Base-by-base conservation (phyloP, 1,139 yeast genomes). In the Diutina scorzettiae region DNA sequence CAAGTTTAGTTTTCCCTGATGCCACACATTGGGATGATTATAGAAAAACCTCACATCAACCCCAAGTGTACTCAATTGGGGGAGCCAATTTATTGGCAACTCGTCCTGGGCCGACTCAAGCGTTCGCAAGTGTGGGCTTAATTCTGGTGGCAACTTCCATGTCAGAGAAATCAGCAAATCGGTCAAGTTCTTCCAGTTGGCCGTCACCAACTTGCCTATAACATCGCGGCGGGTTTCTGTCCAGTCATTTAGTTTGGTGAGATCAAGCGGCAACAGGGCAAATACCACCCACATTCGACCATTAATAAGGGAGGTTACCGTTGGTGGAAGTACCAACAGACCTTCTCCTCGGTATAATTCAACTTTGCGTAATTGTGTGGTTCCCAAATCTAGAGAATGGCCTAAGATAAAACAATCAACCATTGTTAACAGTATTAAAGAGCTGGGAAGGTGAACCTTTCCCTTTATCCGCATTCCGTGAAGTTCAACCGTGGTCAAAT, bases 201-300 rank as follows among this genome's bases (percentile, higher is more conserved):
- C 9, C 4, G 17, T 20, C 7, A 33, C 24, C 17, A 33, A 20
- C 14, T 18, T n/a, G 14, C 37, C 25, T 4, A 33, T 33, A 7
- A 33, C 37, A 33, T 33, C 37, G 5, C 37, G 14, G 4, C 37
- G 11, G 4, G 37, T 33, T 11, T 33, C 37, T 5, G 37, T 33
- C 37, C 37, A 33, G 12, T 33, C 37, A 20, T 33, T 33, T 20
- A 33, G 14, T n/a, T 33, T 33, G 6, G 20, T 17, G 25, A 33
- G 12, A 2, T n/a, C 14, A 6, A 12, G 4, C 8, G 37, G 37
- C 7, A 19, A 9, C 5, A 9, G 25, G 12, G 14, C 4, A 20
- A 33, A 33, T 19, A 20, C 9, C 5, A 33, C 37, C 37, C 37
- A 33, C 24, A 33, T 33, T 8, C 37, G 24, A 20, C 37, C 37